Evolutionary conservation across 2,329 filamentous ascomycete species (phyloP), one percentile per base, ranked within the genome.

Genomic region (Scedosporium boydii): DNA sequence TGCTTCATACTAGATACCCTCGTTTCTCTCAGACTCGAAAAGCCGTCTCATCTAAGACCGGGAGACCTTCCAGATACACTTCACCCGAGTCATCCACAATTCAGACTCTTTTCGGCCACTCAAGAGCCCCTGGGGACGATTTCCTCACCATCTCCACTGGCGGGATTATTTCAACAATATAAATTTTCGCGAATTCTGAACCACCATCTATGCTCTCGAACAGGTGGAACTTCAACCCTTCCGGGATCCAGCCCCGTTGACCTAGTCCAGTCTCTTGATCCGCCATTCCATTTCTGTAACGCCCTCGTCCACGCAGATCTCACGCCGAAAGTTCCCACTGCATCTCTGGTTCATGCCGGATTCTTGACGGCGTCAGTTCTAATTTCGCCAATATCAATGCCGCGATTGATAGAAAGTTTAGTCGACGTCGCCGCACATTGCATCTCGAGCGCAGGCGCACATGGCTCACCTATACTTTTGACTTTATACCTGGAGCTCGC

Each of bases 1-100:
- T 88, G 86, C 64, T 84, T 86, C 63, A 75, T 87, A 4, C 71
- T 90, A 1, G 87, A 90, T 60, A 83, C 81, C 14, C 71, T 87
- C 23, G 70, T 86, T 14, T 80, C 82, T 7, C 70, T 82, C 18
- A 76, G 80, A 7, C 74, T 85, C 3, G 73, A 77, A n/a, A 77
- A 77, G 41, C 72, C 76, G 9, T 76, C 82, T 2, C 80, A 82
- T 68, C 75, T 87, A 62, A 21, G 59, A 48, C 41, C 44, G 16
- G 12, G 10, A 3, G 46, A 69, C 73, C 9, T 75, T 77, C 14
- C 80, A 84, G 60, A 70, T 83, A 27, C 71, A 76, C n/a, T 71
- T 73, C 44, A 69, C 71, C 59, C 63, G 79, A 34, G 79, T 80
- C 9, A 71, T 74, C 2, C 74, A 88, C 58, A 29, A 21, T 53